Evolutionary conservation across 345 rosid species (phyloP).

Genomic region (Draba incana): DNA sequence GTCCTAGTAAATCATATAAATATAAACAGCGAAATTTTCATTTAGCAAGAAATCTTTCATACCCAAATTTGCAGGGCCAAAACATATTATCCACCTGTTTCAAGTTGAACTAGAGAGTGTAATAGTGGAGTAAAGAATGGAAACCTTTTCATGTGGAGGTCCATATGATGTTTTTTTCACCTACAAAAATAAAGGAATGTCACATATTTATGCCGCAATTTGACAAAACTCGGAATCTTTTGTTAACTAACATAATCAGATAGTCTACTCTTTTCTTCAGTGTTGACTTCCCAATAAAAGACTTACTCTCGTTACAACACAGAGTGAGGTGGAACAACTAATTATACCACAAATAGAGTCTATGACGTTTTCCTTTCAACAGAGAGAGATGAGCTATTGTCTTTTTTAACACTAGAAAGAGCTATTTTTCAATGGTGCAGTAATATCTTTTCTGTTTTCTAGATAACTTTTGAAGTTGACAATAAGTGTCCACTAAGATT

Average conservation of each 20-base stretch:
- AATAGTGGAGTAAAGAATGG: slow-evolving; percentile 7
- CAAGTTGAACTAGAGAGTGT: slow-evolving; percentile 16
- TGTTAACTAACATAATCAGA: slow-evolving; percentile 21
- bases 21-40: slow-evolving; percentile 3
- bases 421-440: background rate
- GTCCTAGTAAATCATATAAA: slow-evolving; percentile 51
- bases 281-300: slow-evolving; percentile 4
- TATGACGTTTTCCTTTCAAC: slow-evolving; percentile 16
- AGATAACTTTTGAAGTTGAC: slow-evolving; percentile 14
- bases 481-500: slow-evolving; percentile 11
- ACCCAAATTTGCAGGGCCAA: slow-evolving; percentile 11
- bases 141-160: slow-evolving; percentile 56
- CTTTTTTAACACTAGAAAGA: slow-evolving; percentile 15
- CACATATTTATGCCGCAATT: slow-evolving; percentile 7
- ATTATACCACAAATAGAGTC: slow-evolving; percentile 8
- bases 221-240: slow-evolving; percentile 15
- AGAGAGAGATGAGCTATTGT: slow-evolving; percentile 9
- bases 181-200: slow-evolving; percentile 46
- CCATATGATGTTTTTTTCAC: slow-evolving; percentile 54
- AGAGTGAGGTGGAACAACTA: slow-evolving; percentile 6
- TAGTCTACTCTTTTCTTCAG: slow-evolving; percentile 17
- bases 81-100: slow-evolving; percentile 22
- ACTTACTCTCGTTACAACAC: slow-evolving; percentile 1
- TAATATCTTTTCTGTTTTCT: slow-evolving; percentile 7
- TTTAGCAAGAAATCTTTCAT: slow-evolving; percentile 15